Base-by-base conservation (phyloP, 2,329 filamentous ascomycete species). In the Apiospora phragmitis region DNA sequence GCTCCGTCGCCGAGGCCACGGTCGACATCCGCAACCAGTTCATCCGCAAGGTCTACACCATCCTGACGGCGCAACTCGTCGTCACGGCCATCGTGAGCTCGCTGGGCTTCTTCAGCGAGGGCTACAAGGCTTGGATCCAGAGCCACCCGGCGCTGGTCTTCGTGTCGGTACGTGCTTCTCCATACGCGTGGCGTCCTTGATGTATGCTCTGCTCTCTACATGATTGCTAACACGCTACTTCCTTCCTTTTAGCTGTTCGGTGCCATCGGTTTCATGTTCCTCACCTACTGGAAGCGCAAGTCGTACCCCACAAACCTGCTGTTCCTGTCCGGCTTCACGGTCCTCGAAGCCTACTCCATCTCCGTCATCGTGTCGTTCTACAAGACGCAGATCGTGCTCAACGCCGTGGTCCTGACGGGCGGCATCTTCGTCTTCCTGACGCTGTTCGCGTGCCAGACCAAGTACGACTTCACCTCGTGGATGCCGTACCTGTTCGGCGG, bases 401-500 rank as follows among this genome's bases (percentile, higher is more conserved):
- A 97, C 82, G 96, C 96, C 21, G 91, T 97, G 43, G 83, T 97
- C 74, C 90, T 99, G 71, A 99, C 96, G 68, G 92, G 91, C 21
- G 93, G 92, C 68, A 93, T 95, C 79, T 95, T 95, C 79, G 85
- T 94, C 76, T 90, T 93, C 78, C 88, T 94, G 68, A 94, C 92
- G 1, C 82, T 95, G 62, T 98, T 99, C 81, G 96, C 96, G 67
- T 97, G 95, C 89, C 96, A 99, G 86, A 93, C 93, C 74, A 97
- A 97, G 82, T 99, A 99, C 80, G 96, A 99, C 85, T 99, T 99
- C 81, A 98, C 95, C 1, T 92, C 90, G 74, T 99, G 96, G 95
- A 93, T 95, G 86, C 95, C 96, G 24, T 98, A 98, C 80, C 89
- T 98, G 4, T 97, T 97, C 78, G 95, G 95, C 71, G 91, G 88